Evolutionary conservation across 2,329 filamentous ascomycete genomes (phyloP).

Genomic region (Thielaviopsis euricoi): DNA sequence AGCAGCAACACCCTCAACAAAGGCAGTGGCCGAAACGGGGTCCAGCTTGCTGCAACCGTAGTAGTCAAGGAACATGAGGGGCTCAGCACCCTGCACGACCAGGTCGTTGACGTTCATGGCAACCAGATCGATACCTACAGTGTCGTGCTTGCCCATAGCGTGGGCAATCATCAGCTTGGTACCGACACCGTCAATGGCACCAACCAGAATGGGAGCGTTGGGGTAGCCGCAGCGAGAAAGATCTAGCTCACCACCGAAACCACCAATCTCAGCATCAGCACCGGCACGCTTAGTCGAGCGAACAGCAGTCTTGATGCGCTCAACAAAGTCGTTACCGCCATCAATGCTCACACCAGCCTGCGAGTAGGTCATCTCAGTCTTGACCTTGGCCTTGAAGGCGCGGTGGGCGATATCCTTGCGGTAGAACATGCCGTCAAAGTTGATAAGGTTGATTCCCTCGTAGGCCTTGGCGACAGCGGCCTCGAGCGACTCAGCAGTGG

Average conservation of each 20-base stretch:
- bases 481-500: conserved; percentile 53
- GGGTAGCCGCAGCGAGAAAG: conserved; percentile 44
- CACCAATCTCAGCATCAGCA: conserved; percentile 84
- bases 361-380: conserved; percentile 61
- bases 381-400: conserved; percentile 34
- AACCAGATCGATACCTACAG: conserved; percentile 89
- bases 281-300: conserved; percentile 69
- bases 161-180: conserved; percentile 96
- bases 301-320: conserved; percentile 83
- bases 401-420: conserved; percentile 83
- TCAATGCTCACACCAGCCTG: conserved; percentile 89
- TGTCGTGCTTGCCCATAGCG: conserved; percentile 74
- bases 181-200: conserved; percentile 88
- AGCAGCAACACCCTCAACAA: conserved; percentile 76
- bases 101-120: conserved; percentile 99
- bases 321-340: conserved; percentile 80
- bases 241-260: conserved; percentile 81
- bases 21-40: conserved; percentile 59
- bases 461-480: conserved; percentile 83
- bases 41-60: conserved; percentile 86
- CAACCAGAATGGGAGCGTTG: conserved; percentile 62
- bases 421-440: conserved; percentile 82
- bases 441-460: conserved; percentile 52
- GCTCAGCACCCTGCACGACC: conserved; percentile 86
- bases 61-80: conserved; percentile 94